phyloP scores from a whole-genome alignment of 768 basidiomycete species.

The Suillus luteus region DNA sequence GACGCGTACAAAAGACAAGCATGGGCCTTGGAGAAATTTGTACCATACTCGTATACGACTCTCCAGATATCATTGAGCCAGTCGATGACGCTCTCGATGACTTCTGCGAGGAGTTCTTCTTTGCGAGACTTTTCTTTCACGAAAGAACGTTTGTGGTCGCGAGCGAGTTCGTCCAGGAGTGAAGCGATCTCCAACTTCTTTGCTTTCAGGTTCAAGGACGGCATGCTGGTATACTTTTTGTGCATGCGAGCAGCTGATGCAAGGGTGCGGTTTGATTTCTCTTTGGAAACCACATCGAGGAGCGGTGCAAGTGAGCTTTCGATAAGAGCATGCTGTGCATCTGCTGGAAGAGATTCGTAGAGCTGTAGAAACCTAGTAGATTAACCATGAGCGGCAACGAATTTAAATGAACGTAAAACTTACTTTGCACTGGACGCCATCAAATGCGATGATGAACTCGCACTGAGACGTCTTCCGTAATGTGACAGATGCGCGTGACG shows the following conservation, averaged over 20 bases:
- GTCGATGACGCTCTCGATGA: constrained; percentile 51
- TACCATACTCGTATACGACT: constrained; percentile 57
- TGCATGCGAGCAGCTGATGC: constrained; percentile 44
- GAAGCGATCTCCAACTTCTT: constrained; percentile 57
- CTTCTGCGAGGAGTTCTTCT: constrained; percentile 57
- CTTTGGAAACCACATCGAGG: constrained; percentile 44
- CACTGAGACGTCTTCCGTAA: not conserved
- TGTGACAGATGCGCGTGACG: constrained; percentile 4
- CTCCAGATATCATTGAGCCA: constrained; percentile 71
- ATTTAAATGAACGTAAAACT: not conserved
- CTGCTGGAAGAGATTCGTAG: constrained; percentile 54
- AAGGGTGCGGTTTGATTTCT: constrained; percentile 41
- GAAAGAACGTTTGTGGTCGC: constrained; percentile 54
- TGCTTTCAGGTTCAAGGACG: constrained; percentile 50
- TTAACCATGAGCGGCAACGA: not conserved
- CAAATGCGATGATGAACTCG: not conserved
- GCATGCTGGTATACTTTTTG: constrained; percentile 41
- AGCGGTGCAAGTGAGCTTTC: constrained; percentile 52
- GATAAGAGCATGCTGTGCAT: constrained; percentile 50
- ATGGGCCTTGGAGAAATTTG: constrained; percentile 54
- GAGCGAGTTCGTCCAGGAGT: constrained; percentile 53
- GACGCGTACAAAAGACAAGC: constrained; percentile 54
- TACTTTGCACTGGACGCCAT: constrained; percentile 28
- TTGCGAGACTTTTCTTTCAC: constrained; percentile 55
- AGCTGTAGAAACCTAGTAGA: constrained; percentile 45